These are phyloP conservation scores for Exophiala phaeomuriformis DNA, from an alignment of 2,329 filamentous ascomycete species.

Conservation along the genomic window DNA sequence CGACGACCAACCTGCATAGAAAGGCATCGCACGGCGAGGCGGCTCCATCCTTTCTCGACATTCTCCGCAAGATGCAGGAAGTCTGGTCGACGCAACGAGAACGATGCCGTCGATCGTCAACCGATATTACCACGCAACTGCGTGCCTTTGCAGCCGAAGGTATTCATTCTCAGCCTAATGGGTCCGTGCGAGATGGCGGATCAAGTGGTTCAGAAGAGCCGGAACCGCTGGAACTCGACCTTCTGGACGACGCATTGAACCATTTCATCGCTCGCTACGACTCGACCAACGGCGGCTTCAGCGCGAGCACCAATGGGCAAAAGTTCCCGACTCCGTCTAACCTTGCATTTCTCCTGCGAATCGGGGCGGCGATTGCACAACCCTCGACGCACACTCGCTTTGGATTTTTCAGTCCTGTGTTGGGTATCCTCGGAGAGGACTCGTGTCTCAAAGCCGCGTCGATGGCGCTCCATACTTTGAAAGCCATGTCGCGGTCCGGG, in stretches of 20 bases:
- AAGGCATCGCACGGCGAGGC: conserved; percentile 39
- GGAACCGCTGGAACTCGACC: conserved; percentile 76
- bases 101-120: conserved; percentile 74
- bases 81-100: conserved; percentile 77
- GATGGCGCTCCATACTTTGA: conserved; percentile 75
- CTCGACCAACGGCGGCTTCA: conserved; percentile 70
- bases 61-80: conserved; percentile 67
- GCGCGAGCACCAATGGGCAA: conserved; percentile 49
- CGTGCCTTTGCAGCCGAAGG: conserved; percentile 85
- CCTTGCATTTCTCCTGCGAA: conserved; percentile 69
- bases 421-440: conserved; percentile 76
- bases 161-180: conserved; percentile 44
- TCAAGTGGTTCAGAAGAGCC: conserved; percentile 38
- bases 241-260: conserved; percentile 81
- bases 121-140: conserved; percentile 72
- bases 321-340: conserved; percentile 90
- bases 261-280: conserved; percentile 80
- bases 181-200: conserved; percentile 26
- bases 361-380: conserved; percentile 45
- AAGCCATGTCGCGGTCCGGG: conserved; percentile 66
- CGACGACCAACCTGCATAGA: conserved; percentile 44
- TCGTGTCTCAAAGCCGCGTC: conserved; percentile 66
- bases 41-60: conserved; percentile 71
- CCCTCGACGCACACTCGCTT: conserved; percentile 25
- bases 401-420: conserved; percentile 60